phyloP scores from a whole-genome alignment of 139 green algal genomes.

The Volvox reticuliferus region DNA sequence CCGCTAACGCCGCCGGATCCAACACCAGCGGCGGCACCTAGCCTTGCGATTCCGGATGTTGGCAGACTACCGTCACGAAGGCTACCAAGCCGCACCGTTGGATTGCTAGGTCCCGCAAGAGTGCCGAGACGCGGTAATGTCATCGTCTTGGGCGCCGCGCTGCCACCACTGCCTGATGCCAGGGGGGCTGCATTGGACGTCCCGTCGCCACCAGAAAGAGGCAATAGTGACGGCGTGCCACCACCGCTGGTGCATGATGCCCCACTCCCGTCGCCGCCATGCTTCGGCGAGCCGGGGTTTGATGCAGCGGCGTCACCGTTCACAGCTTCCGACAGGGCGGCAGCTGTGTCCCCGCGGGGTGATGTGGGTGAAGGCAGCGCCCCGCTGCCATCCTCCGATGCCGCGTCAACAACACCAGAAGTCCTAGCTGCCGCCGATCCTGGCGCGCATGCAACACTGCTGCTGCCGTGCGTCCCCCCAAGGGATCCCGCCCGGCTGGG shows the following conservation, averaged over 20 bases:
- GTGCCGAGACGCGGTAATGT: conserved; percentile 19
- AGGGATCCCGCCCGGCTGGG: neutral
- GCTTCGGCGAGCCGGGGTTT: neutral
- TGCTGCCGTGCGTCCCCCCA: neutral
- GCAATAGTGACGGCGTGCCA: neutral
- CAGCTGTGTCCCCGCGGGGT: neutral
- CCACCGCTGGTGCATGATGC: neutral
- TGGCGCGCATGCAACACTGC: neutral
- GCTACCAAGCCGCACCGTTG: conserved; percentile 32
- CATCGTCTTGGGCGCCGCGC: neutral
- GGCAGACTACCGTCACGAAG: conserved; percentile 26
- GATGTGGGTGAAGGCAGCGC: conserved; percentile 4
- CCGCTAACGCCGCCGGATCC: neutral
- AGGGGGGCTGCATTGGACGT: neutral
- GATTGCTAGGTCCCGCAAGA: neutral
- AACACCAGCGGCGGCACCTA: neutral
- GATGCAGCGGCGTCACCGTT: neutral
- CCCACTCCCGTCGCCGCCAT: neutral
- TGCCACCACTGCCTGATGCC: neutral
- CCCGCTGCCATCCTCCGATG: neutral
- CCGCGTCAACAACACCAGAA: neutral
- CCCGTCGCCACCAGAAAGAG: neutral
- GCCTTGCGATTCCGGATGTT: neutral
- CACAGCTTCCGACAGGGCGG: neutral
- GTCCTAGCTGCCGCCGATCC: neutral